Evolutionary conservation across 1,284 basidiomycete species (phyloP), one percentile per base, ranked within the genome.

Genomic region (Puccinia horiana): DNA sequence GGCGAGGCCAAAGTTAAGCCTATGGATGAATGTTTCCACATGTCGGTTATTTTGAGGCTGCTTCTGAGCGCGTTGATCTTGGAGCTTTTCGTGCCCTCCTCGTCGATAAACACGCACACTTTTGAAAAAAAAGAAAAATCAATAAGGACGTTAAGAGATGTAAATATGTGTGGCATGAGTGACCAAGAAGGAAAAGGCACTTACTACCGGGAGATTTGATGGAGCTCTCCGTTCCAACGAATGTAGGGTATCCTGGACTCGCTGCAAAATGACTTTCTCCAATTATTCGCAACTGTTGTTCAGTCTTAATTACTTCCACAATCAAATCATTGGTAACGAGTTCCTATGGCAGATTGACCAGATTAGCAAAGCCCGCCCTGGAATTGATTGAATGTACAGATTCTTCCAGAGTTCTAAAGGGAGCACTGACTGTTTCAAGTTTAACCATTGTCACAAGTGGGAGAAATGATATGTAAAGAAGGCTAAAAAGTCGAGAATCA

Each of bases 281-380:
- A 44, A 69, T 69, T 14, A 42, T 29, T 44, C 23, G 40, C n/a
- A 69, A 29, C 40, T 69, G 65, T 47, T 47, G 65, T 47, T 69
- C 65, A 26, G 65, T 47, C 12, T 69, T 69, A 42, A 69, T 69
- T 5, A 69, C 65, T 29, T 47, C 65, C 65, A 69, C 65, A 23
- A 69, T 69, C 65, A 69, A 47, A 16, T 69, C 65, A 69, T 69
- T 69, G n/a, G 65, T 69, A 6, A 69, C 65, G 42, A 69, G 65
- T 69, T 69, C 65, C 65, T 69, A 47, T 69, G 1, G 1, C 23
- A 11, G 26, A 9, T 42, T 3, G 6, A 32, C 8, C 26, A 63
- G 2, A 18, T 63, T 8, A 29, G 56, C 14, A 14, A 58, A 58
- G 56, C 56, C 56, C 11, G 12, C 2, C 32, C 11, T 8, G 14